Evolutionary conservation across 176 grass and related monocot genomes (phyloP), one percentile per base, ranked within the genome.

Genomic region (Juncus inflexus): DNA sequence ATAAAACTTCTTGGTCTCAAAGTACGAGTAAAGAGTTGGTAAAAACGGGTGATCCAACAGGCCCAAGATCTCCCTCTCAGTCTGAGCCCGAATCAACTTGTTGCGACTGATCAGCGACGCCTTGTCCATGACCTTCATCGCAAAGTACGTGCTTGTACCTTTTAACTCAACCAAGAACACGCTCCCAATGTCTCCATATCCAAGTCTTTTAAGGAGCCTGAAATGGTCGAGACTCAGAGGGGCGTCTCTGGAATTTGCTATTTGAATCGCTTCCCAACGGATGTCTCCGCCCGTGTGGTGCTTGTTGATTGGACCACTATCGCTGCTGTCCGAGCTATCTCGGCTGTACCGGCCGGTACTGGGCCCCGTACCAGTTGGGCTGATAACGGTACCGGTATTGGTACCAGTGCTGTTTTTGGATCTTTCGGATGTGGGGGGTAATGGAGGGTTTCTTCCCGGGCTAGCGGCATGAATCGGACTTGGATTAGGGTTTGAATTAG

Each of bases 71-170:
- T 81, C 77, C 63, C 64, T 77, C 82, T 89, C 86, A 0, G 81
- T 89, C 2, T 89, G 40, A 38, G 81, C 86, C 0, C 81, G 58
- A 37, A 78, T 52, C 40, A 89, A 12, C 86, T 89, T 89, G 64
- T 89, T 89, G 63, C 81, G 67, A 57, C 74, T 89, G 61, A 78
- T 87, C 28, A 87, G 72, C 1, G 76, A 77, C 42, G 77, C 85
- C 58, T 83, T 80, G 77, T 87, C 85, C 86, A 89, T 89, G 63
- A 89, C 81, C 47, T 89, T 89, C 86, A 89, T 89, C 5, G 86
- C 81, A 12, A 89, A 89, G 69, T 80, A 84, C 0, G 81, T 39
- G 4, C 66, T 47, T 1, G 77, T 89, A 0, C 64, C 86, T 76
- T 69, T 75, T 6, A 89, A 81, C 77, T 89, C 74, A 40, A 81